These are phyloP conservation scores for Arthrinium phaeospermum DNA, from an alignment of 2,329 filamentous ascomycete species.

Conservation along the genomic window DNA sequence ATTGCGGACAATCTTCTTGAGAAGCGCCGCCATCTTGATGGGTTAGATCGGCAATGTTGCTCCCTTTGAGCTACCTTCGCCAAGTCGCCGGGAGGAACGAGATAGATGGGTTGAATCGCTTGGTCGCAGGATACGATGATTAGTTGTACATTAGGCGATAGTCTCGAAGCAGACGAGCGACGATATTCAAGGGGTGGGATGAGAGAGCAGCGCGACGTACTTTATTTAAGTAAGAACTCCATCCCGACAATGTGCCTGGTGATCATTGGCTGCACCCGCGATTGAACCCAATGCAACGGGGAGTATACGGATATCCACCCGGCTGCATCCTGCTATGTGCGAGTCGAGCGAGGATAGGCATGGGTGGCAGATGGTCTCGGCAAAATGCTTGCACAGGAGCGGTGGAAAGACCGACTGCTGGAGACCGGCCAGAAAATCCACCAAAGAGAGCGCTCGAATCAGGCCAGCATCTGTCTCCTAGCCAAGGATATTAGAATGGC, in stretches of 20 bases:
- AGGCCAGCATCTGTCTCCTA: not conserved
- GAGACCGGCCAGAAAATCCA: not conserved
- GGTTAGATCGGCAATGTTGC: not conserved
- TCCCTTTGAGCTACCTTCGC: not conserved
- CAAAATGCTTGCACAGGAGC: slow-evolving; percentile 26
- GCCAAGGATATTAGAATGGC: not conserved
- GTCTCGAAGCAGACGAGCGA: not conserved
- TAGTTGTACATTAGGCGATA: not conserved
- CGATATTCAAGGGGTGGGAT: not conserved
- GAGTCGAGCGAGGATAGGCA: not conserved
- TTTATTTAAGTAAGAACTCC: not conserved
- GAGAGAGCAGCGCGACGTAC: not conserved
- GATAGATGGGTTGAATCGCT: not conserved
- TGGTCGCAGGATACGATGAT: not conserved
- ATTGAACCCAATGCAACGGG: not conserved
- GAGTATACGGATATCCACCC: not conserved
- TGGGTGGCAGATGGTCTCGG: slow-evolving; percentile 25
- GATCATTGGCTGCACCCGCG: not conserved
- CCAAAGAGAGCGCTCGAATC: slow-evolving; percentile 6
- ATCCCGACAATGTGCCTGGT: not conserved
- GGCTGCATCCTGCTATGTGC: not conserved
- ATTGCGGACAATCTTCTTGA: slow-evolving; percentile 55
- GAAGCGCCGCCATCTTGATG: slow-evolving; percentile 27
- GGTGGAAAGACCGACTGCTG: slow-evolving; percentile 21
- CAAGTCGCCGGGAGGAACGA: not conserved